A percentile compares a stretch with the other conserved stretches of the same genome.
These are phyloP conservation scores for Smittium mucronatum DNA, from an alignment of 371 early-diverging fungal genomes.

Conservation along the genomic window DNA sequence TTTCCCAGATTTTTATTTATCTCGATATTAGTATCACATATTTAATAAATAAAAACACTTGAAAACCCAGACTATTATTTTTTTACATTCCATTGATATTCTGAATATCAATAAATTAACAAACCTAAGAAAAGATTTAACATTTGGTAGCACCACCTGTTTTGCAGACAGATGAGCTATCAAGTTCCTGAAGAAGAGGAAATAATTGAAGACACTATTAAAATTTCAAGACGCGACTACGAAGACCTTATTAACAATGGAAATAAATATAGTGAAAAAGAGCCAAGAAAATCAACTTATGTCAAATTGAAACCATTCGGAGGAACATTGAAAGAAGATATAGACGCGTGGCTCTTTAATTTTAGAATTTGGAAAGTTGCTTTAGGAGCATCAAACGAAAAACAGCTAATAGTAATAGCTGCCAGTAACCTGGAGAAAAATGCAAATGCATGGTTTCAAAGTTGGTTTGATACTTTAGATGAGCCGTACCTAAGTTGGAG, in stretches of 20 bases:
- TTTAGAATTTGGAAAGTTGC: not conserved
- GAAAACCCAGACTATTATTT: too few species aligned
- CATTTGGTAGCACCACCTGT: too few species aligned
- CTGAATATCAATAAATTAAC: too few species aligned
- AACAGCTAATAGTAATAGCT: not conserved
- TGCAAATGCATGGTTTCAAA: not conserved
- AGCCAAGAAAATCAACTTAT: not conserved
- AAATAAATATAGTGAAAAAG: not conserved
- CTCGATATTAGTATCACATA: too few species aligned
- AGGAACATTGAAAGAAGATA: not conserved
- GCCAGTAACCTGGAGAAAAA: not conserved
- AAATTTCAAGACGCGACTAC: too few species aligned
- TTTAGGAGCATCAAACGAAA: not conserved
- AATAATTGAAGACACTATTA: too few species aligned
- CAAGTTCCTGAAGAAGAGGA: too few species aligned
- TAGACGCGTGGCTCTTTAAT: not conserved
- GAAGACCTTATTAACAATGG: not conserved
- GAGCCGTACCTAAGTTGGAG: not conserved
- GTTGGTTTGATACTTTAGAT: not conserved
- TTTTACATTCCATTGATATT: too few species aligned
- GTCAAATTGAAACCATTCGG: not conserved
- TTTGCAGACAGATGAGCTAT: too few species aligned
- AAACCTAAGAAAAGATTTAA: too few species aligned
- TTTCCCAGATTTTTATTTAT: too few species aligned
- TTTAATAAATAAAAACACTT: too few species aligned